These are phyloP conservation scores for Rosa multiflora DNA, from an alignment of 306 rosid species.

Conservation along the genomic window DNA sequence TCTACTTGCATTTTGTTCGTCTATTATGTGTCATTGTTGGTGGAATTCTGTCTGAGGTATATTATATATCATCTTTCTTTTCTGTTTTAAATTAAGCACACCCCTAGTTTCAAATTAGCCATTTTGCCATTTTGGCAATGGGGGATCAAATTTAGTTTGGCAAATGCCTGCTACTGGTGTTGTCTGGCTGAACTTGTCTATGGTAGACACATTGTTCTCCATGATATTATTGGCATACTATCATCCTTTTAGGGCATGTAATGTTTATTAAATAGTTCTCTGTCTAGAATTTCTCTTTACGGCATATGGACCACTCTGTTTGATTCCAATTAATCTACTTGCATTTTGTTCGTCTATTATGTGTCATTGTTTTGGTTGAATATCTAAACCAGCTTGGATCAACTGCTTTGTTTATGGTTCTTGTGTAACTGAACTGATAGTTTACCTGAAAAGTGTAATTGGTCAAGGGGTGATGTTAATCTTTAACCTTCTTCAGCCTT, in stretches of 20 bases:
- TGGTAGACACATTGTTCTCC: neutral
- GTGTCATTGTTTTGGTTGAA: neutral
- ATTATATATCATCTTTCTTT: neutral
- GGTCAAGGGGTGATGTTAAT: slow-evolving; percentile 12
- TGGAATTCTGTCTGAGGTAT: slow-evolving; percentile 91
- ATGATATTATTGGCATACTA: neutral
- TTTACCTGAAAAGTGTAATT: neutral
- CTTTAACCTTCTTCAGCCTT: slow-evolving; percentile 55
- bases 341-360: neutral
- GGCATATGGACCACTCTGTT: neutral
- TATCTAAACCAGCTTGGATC: neutral
- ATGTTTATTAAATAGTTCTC: neutral
- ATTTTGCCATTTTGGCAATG: neutral
- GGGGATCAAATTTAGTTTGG: no score
- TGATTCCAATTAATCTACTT: neutral
- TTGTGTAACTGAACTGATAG: neutral
- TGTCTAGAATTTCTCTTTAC: neutral
- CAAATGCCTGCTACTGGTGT: no score
- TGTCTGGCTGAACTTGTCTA: neutral
- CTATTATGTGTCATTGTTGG: slow-evolving; percentile 27
- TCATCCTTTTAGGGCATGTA: neutral
- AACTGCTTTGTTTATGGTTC: neutral
- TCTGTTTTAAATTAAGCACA: neutral
- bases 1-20: neutral
- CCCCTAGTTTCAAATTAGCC: neutral